Conservation (phyloP, 2,329 filamentous ascomycete species). For the Hypomyces rosellus region DNA sequence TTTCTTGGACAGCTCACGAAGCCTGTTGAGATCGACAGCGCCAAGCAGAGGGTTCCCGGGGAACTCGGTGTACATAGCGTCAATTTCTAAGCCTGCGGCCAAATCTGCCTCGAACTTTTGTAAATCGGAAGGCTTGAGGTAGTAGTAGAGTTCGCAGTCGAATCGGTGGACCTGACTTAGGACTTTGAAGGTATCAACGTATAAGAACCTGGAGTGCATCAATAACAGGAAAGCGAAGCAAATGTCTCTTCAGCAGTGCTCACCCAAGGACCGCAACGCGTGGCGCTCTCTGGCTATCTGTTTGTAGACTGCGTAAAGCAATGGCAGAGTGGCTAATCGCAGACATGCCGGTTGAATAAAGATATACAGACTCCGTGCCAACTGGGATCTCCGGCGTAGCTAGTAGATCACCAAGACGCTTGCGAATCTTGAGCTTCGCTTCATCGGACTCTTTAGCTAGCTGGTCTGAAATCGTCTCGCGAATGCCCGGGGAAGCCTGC, state of each 20-base stretch:
- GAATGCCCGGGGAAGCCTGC: not conserved
- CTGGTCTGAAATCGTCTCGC: not conserved
- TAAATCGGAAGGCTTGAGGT: conserved; percentile 33
- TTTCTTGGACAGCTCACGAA: conserved; percentile 25
- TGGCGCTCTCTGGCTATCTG: not conserved
- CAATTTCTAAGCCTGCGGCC: conserved; percentile 30
- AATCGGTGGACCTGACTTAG: conserved; percentile 21
- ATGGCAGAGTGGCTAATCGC: conserved; percentile 30
- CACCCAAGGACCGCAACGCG: conserved; percentile 25
- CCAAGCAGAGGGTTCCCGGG: conserved; percentile 27
- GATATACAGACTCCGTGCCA: conserved; percentile 34
- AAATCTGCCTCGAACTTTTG: conserved; percentile 33
- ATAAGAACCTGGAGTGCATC: conserved; percentile 18
- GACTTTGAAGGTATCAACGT: conserved; percentile 26
- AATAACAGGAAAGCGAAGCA: not conserved
- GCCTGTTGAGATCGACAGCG: conserved; percentile 22
- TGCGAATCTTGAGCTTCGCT: conserved; percentile 11
- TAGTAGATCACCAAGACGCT: conserved; percentile 16
- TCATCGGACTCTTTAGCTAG: conserved; percentile 7
- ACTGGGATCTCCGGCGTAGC: conserved; percentile 13
- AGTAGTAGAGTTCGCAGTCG: conserved; percentile 37
- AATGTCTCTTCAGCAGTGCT: too few species aligned
- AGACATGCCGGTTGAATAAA: conserved; percentile 48
- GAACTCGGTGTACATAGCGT: conserved; percentile 42
- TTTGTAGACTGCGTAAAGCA: conserved; percentile 6